A percentile compares a stretch with the other conserved stretches of the same genome.
phyloP scores from a whole-genome alignment of 2,329 filamentous ascomycete genomes.

The Aureobasidium sp. region DNA sequence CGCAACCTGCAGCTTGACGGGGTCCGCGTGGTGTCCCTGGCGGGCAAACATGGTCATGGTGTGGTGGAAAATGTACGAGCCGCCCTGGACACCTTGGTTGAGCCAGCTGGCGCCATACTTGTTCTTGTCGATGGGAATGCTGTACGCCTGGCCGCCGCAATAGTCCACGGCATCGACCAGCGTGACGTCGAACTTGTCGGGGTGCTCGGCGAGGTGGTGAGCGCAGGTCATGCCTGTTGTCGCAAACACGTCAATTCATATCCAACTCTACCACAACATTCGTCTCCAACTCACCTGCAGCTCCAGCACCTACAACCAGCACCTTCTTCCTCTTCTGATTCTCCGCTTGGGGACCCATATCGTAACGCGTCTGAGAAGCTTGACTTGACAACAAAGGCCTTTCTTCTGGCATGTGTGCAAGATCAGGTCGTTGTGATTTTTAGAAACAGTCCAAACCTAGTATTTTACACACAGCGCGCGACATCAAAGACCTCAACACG shows the following conservation, averaged over 20 bases:
- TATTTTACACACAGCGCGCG: no score
- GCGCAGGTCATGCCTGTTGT: conserved; percentile 51
- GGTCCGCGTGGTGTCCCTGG: conserved; percentile 47
- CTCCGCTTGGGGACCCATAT: conserved; percentile 28
- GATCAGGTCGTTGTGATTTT: no score
- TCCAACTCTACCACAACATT: neutral
- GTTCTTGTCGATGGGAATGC: conserved; percentile 46
- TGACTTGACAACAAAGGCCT: conserved; percentile 14
- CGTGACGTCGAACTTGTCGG: conserved; percentile 56
- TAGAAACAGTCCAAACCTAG: no score
- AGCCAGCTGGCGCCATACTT: conserved; percentile 51
- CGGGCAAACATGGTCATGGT: conserved; percentile 56
- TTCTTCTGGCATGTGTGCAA: conserved; percentile 8
- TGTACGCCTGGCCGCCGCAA: conserved; percentile 53
- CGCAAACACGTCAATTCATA: conserved; percentile 5
- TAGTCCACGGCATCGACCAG: conserved; percentile 51
- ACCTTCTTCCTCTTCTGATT: conserved; percentile 40
- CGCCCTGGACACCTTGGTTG: conserved; percentile 56
- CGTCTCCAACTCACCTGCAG: conserved; percentile 52
- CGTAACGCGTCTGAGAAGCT: conserved; percentile 27
- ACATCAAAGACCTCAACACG: neutral
- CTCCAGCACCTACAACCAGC: conserved; percentile 53
- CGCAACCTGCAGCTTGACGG: conserved; percentile 52
- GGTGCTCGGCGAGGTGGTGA: conserved; percentile 56
- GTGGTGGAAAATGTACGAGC: conserved; percentile 58